phyloP scores from a whole-genome alignment of 2,329 filamentous ascomycete species.

The Boeremia lycopersici region DNA sequence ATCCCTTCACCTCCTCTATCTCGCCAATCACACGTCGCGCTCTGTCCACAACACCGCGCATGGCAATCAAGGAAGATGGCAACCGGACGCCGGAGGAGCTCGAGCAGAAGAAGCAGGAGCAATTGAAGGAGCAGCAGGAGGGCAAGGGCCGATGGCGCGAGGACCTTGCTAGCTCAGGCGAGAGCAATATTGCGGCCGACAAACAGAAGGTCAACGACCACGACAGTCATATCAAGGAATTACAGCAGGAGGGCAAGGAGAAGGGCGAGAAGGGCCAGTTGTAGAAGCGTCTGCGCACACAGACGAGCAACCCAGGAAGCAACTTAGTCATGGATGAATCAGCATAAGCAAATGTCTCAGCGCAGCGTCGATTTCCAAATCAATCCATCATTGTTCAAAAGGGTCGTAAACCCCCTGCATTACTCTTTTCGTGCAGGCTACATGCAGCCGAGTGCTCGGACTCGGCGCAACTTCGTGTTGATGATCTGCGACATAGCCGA shows the following conservation, averaged over 20 bases:
- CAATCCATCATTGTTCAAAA: constrained; percentile 1
- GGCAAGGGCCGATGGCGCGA: constrained; percentile 53
- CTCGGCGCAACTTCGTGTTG: constrained; percentile 4
- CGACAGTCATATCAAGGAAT: constrained; percentile 50
- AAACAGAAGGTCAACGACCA: constrained; percentile 51
- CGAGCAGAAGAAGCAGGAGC: constrained; percentile 53
- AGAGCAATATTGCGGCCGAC: constrained; percentile 52
- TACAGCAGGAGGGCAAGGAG: constrained; percentile 53
- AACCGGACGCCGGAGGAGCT: constrained; percentile 48
- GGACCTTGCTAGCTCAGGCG: constrained; percentile 49
- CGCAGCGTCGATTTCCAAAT: not conserved
- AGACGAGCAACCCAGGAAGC: too few relatives aligned
- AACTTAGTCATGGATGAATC: not conserved
- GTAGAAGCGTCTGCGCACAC: not conserved
- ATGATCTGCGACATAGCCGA: constrained; percentile 1
- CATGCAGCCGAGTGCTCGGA: constrained; percentile 12
- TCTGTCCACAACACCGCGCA: constrained; percentile 39
- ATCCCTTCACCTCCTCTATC: constrained; percentile 13
- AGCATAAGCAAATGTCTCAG: not conserved
- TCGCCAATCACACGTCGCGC: constrained; percentile 25
- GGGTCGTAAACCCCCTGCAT: constrained; percentile 1
- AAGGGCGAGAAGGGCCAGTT: constrained; percentile 49
- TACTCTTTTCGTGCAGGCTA: constrained; percentile 10
- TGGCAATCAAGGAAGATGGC: constrained; percentile 50
- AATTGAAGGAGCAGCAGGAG: constrained; percentile 51